Conservation (phyloP, 345 rosid genomes). For the Gossypium sturtianum region DNA sequence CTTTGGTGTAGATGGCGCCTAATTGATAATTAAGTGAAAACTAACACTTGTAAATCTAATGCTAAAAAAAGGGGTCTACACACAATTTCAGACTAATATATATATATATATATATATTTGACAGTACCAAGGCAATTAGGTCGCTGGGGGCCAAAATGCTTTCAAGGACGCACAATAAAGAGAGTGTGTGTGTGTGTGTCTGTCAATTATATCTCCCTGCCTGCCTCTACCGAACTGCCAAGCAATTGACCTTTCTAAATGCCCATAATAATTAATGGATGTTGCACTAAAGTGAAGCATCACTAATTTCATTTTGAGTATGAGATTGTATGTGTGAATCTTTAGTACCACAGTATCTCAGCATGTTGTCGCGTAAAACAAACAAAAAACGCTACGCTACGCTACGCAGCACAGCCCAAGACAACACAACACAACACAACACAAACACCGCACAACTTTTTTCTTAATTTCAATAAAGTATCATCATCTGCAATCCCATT, state of each 20-base stretch:
- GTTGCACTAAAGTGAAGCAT: slow-evolving; percentile 23
- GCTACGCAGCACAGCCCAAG: no score
- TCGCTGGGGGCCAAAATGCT: not conserved
- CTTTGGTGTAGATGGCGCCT: no score
- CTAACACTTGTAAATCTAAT: not conserved
- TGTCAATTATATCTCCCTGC: not conserved
- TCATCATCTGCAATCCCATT: not conserved
- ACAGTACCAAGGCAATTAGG: not conserved
- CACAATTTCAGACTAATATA: not conserved
- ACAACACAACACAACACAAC: not conserved
- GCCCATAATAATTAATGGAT: slow-evolving; percentile 6
- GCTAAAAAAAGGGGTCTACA: no score
- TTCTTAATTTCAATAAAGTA: not conserved
- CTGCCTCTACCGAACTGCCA: not conserved
- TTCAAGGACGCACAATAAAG: not conserved
- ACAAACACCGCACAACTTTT: no score
- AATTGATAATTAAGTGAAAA: no score
- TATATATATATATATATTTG: not conserved
- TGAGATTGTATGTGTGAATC: slow-evolving; percentile 1
- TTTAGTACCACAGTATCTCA: not conserved
- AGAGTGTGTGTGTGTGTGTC: not conserved
- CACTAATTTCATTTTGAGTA: slow-evolving; percentile 11
- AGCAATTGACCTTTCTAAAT: slow-evolving; percentile 1
- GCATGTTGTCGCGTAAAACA: not conserved
- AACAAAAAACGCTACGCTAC: not conserved